Conservation (phyloP, 257 asterid species). For the Linderniella brevidens region DNA sequence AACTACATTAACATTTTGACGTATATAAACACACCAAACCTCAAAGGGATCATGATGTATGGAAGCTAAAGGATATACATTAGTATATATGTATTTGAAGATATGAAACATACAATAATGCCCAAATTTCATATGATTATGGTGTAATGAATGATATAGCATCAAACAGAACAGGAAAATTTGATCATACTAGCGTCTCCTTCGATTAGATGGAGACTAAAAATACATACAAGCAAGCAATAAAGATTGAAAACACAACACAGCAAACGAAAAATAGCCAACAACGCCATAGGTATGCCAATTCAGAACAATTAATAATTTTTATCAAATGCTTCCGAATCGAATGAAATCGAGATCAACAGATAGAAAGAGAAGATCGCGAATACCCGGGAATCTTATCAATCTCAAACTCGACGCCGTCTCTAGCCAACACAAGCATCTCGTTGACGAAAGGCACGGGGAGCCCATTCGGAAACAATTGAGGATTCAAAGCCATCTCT, state of each 20-base stretch:
- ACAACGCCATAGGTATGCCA: no score
- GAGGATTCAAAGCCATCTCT: constrained; percentile 78
- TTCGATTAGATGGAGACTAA: no score
- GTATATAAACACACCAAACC: neutral
- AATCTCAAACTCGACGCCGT: constrained; percentile 81
- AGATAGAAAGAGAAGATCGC: neutral
- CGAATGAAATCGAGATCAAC: neutral
- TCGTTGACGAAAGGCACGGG: constrained; percentile 84
- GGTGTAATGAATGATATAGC: no score
- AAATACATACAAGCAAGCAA: neutral
- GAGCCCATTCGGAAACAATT: constrained; percentile 68
- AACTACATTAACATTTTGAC: neutral
- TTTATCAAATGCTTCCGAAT: neutral
- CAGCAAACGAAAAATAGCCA: neutral
- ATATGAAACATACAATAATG: no score
- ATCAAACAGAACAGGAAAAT: no score
- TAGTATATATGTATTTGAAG: no score
- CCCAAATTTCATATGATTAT: no score
- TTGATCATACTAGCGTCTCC: no score
- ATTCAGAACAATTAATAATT: no score
- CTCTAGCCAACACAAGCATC: constrained; percentile 71
- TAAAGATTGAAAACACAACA: neutral
- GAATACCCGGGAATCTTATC: constrained; percentile 79
- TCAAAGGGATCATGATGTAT: neutral
- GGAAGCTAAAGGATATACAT: no score